Evolutionary conservation across 1,284 basidiomycete species (phyloP).

Genomic region (Irpex rosettiformis): DNA sequence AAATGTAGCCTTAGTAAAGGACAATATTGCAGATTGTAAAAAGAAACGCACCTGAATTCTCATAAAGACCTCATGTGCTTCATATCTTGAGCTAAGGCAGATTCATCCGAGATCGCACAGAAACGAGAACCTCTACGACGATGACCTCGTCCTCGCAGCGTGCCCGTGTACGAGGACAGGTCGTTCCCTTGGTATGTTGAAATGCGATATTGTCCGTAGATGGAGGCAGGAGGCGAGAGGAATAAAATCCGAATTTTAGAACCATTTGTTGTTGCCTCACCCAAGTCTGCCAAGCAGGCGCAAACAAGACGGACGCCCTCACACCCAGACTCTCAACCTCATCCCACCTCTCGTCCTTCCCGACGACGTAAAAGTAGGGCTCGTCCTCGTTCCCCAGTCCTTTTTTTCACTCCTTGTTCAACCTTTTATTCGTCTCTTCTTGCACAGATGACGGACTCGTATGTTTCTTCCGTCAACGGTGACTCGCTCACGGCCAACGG

Average conservation of each 20-base stretch:
- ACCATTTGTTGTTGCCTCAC: slow-evolving; percentile 18
- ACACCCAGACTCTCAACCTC: slow-evolving; percentile 10
- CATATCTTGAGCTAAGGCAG: not conserved
- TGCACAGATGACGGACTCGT: slow-evolving; percentile 68
- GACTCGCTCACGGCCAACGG: slow-evolving; percentile 54
- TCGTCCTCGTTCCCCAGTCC: slow-evolving; percentile 18
- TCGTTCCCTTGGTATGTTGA: slow-evolving; percentile 11
- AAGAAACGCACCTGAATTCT: not conserved
- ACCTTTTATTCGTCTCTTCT: slow-evolving; percentile 14
- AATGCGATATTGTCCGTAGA: not conserved
- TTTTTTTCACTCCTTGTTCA: slow-evolving; percentile 22
- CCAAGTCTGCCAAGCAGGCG: slow-evolving; percentile 20
- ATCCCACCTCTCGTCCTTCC: slow-evolving; percentile 23
- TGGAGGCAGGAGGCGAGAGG: not conserved
- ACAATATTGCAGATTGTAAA: not conserved
- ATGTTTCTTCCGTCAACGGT: slow-evolving; percentile 61
- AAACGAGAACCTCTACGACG: slow-evolving; percentile 1
- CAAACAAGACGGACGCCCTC: slow-evolving; percentile 20
- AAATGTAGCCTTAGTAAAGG: not conserved
- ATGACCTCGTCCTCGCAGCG: slow-evolving; percentile 5
- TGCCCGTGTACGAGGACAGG: not conserved
- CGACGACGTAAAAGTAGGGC: slow-evolving; percentile 30
- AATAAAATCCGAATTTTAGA: slow-evolving; percentile 10
- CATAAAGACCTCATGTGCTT: not conserved
- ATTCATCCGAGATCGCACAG: not conserved